Percentiles rank a stretch among this genome's conserved stretches.
phyloP scores from a whole-genome alignment of 805 yeast species.

The Starmerella floricola region DNA sequence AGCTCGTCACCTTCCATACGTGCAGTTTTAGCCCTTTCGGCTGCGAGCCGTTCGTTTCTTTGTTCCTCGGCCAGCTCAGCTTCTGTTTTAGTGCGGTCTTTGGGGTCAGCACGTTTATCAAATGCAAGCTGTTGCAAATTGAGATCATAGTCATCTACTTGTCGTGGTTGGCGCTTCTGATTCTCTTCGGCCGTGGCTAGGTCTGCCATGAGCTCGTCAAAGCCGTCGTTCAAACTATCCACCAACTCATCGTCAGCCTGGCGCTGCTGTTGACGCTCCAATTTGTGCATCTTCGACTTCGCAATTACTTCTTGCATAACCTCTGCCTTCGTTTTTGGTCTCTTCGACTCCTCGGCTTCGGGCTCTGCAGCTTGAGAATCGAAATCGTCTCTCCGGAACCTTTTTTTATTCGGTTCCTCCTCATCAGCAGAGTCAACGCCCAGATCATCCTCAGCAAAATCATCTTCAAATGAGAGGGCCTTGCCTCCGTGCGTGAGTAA shows the following conservation, averaged over 20 bases:
- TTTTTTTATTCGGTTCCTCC: slow-evolving; percentile 25
- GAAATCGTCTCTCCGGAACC: slow-evolving; percentile 29
- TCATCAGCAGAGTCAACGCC: slow-evolving; percentile 23
- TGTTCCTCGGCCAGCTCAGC: slow-evolving; percentile 32
- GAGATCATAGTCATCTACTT: slow-evolving; percentile 23
- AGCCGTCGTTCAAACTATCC: slow-evolving; percentile 29
- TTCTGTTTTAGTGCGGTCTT: slow-evolving; percentile 34
- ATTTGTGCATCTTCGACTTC: slow-evolving; percentile 33
- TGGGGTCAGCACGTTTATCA: slow-evolving; percentile 34
- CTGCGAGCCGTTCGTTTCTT: slow-evolving; percentile 25
- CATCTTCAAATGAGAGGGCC: slow-evolving; percentile 48
- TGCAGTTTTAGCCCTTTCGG: slow-evolving; percentile 28
- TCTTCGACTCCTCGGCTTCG: slow-evolving; percentile 33
- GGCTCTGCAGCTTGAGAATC: slow-evolving; percentile 16
- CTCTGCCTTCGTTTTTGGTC: slow-evolving; percentile 32
- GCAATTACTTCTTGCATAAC: slow-evolving; percentile 36
- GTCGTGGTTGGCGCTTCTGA: background rate
- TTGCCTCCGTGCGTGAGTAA: slow-evolving; percentile 70
- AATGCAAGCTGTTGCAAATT: slow-evolving; percentile 31
- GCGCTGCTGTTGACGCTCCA: slow-evolving; percentile 32
- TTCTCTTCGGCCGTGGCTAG: slow-evolving; percentile 16
- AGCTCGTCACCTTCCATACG: slow-evolving; percentile 31
- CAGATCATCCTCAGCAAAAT: slow-evolving; percentile 39
- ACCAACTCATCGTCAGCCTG: slow-evolving; percentile 30
- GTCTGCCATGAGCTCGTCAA: slow-evolving; percentile 28